Base-by-base conservation (phyloP, 352 stramenopile genomes). In the Globisporangium lucens region DNA sequence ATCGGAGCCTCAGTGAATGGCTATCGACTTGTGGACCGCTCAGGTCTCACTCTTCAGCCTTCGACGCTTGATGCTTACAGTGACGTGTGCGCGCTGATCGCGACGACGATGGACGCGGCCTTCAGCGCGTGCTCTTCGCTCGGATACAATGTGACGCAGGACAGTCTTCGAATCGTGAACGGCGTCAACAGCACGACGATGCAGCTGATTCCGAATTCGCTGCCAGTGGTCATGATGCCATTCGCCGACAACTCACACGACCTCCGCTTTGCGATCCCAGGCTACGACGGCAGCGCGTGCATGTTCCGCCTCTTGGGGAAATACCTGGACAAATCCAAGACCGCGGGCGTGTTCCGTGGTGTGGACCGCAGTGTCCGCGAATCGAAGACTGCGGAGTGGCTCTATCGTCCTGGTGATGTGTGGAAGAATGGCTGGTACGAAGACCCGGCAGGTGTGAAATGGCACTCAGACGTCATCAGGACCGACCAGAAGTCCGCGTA, bases 371-470 rank as follows among this genome's bases (percentile, higher is more conserved):
- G 36, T 0, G 58, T 74, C 4, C 64, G 76, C 24, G 77, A 79
- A 24, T 30, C 52, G 8, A 82, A 77, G 33, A 85, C 78, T 1
- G 62, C 59, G 47, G 65, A 79, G 56, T 89, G 77, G 80, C 74
- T 89, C 1, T 9, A 58, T 12, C 63, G 67, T 7, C 62, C 67
- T 10, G 65, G 69, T 0, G 74, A 74, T 0, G 51, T 62, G 1
- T 83, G 78, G 80, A 62, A 64, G 22, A 76, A 89, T 33, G 80
- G 80, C 12, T 89, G 80, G 80, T 68, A 78, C 61, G 73, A 82
- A 29, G 70, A 75, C 22, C 15, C 9, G 0, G 12, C 38, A 4
- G 71, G 74, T 4, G 55, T 47, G 2, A 63, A 65, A 38, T 80
- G 72, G 63, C 58, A 74, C 69, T 71, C 76, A 13, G 78, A 86